Base-by-base conservation (phyloP, 106 monocot species). In the Dendrobium chrysotoxum region DNA sequence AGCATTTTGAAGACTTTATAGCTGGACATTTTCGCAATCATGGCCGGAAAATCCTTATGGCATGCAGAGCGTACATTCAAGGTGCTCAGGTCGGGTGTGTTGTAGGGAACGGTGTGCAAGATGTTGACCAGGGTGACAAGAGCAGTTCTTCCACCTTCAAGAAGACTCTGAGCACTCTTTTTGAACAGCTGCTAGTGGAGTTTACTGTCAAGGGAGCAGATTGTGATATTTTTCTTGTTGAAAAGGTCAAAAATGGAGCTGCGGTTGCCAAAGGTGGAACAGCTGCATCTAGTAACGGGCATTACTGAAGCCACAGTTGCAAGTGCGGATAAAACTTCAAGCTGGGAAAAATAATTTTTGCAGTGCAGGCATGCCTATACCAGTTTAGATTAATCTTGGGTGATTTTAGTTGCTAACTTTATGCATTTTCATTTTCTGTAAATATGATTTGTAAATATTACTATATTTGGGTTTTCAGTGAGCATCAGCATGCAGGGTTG, bases 1-100 rank as follows among this genome's bases (percentile, higher is more conserved):
- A 81, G 81, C 81, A 81, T 81, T 81, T 81, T 47, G 81, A 81
- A 42, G 74, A 53, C 17, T 81, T 81, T 50, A 74, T 53, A 20
- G 81, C 81, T 21, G 81, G 73, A 16, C 74, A 81, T 81, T 81
- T 81, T n/a, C 50, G 73, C 50, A 74, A 81, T 8, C 23, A 42
- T 2, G 81, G 81, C 8, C 67, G n/a, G 2, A 41, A 71, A 21
- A 81, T 81, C 72, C 81, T 81, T 12, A 31, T 81, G 30, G 81
- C 81, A 4, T 81, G 81, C 74, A n/a, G 20, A 53, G 81, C 81
- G 20, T 81, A 81, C 68, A 18, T 47, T 15, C 35, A 81, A 20
- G 81, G 81, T 10, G 81, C 81, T 35, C 81, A 81, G 23, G 74
- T 81, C 35, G 81, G 81, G 9, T 81, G 81, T 25, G 30, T 74